Evolutionary conservation across 1,284 basidiomycete genomes (phyloP).

Genomic region (Puccinia polysora): DNA sequence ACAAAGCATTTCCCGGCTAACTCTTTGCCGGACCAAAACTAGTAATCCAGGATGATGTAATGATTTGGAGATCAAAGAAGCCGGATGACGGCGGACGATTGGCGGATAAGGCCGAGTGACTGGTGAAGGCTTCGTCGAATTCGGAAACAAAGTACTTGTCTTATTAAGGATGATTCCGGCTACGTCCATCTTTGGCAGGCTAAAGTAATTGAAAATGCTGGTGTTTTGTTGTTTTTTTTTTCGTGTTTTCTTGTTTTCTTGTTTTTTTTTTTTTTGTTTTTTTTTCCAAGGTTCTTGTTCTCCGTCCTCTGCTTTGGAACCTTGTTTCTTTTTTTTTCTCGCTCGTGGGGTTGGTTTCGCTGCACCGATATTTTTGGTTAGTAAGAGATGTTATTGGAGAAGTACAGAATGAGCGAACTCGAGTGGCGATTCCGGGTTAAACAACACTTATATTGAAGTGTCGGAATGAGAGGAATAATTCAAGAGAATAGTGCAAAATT

Average conservation of each 20-base stretch:
- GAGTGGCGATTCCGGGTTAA: too few species aligned
- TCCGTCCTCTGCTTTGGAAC: too few species aligned
- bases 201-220: too few species aligned
- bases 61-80: conserved; percentile 66
- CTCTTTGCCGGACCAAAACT: conserved; percentile 68
- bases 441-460: too few species aligned
- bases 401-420: too few species aligned
- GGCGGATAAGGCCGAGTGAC: conserved; percentile 51
- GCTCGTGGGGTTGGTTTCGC: too few species aligned
- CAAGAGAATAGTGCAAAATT: too few species aligned
- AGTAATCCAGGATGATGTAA: conserved; percentile 72
- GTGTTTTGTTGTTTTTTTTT: too few species aligned
- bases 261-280: neutral
- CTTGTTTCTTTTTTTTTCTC: too few species aligned
- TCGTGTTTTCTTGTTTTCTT: neutral
- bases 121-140: conserved; percentile 31
- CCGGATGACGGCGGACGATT: conserved; percentile 56
- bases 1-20: conserved; percentile 75
- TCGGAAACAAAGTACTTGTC: neutral
- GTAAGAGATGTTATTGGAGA: too few species aligned
- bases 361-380: too few species aligned
- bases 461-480: too few species aligned
- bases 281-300: conserved; percentile 4
- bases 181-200: conserved; percentile 2
- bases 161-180: conserved; percentile 13